Evolutionary conservation across 139 green algal species (phyloP), one percentile per base, ranked within the genome.

Genomic region (Chlorella sorokiniana): DNA sequence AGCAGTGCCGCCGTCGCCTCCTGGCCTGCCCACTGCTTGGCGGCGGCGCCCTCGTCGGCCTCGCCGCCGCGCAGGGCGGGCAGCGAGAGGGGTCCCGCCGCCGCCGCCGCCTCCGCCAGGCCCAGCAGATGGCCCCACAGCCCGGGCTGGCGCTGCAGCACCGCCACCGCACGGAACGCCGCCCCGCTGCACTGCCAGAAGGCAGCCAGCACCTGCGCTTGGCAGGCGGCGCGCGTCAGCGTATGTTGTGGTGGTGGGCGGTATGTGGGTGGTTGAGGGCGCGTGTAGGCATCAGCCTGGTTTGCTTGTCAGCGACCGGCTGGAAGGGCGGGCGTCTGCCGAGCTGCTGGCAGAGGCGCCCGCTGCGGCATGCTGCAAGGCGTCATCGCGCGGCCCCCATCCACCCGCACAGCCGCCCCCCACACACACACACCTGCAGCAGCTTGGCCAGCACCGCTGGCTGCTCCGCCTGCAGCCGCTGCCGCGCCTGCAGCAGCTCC

Each of bases 131-230:
- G 48, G 3, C 33, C n/a, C 89, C 89, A 94, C 18, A 94, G 78
- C 10, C 38, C 76, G 9, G 75, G 61, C 61, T 89, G 77, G 4
- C 41, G 22, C 9, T 88, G 81, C 59, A 94, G 82, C 41, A 93
- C 65, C 27, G 81, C 64, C 37, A 91, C 76, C 0, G 90, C 76
- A 0, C 82, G 78, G 29, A 78, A 84, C 1, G 88, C 79, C 4
- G 86, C 56, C 0, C 71, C 77, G 61, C 87, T 85, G 25, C 75
- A 78, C 74, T 86, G 86, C 90, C 88, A 94, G 23, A 94, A 76
- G n/a, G 81, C 85, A 2, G 69, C 79, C 75, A 93, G 74, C 40
- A 87, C 77, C 7, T 77, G 70, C 56, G 16, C n/a, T n/a, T n/a
- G n/a, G n/a, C n/a, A n/a, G n/a, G n/a, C n/a, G n/a, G n/a, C n/a